Conservation (phyloP, 164 flowering plant species). For the Macadamia integrifolia region DNA sequence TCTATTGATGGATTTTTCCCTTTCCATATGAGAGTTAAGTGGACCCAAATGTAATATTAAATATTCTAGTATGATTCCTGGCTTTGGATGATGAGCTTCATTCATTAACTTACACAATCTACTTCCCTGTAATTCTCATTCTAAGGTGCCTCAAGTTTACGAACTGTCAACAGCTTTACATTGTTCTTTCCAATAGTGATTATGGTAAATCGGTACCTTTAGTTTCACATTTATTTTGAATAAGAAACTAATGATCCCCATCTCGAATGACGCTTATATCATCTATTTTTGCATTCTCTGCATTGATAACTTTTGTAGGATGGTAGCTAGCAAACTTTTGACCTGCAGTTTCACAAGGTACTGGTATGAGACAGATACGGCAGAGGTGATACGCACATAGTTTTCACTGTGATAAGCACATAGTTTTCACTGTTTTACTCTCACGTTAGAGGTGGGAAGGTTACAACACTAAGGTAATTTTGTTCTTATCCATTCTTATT, state of each 20-base stretch:
- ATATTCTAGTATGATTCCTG: conserved; percentile 9
- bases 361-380: conserved; percentile 14
- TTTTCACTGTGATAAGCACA: not conserved
- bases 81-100: conserved; percentile 9
- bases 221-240: conserved; percentile 25
- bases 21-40: conserved; percentile 6
- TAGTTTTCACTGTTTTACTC: not conserved
- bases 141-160: conserved; percentile 20
- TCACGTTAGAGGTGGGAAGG: too few relatives aligned
- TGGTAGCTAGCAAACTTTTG: conserved; percentile 63
- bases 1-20: conserved; percentile 3
- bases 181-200: conserved; percentile 14
- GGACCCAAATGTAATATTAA: conserved; percentile 11
- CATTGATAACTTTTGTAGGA: conserved; percentile 50
- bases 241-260: conserved; percentile 78
- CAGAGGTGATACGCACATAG: conserved; percentile 2
- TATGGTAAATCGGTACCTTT: conserved; percentile 12
- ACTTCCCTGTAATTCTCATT: conserved; percentile 5
- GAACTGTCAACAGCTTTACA: conserved; percentile 12
- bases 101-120: conserved; percentile 6
- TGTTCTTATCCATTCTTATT: not conserved
- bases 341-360: conserved; percentile 59
- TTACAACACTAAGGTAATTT: too few relatives aligned
- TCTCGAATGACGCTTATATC: conserved; percentile 69
- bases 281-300: conserved; percentile 82